Conservation (phyloP, 345 rosid genomes). For the Bruguiera parviflora region DNA sequence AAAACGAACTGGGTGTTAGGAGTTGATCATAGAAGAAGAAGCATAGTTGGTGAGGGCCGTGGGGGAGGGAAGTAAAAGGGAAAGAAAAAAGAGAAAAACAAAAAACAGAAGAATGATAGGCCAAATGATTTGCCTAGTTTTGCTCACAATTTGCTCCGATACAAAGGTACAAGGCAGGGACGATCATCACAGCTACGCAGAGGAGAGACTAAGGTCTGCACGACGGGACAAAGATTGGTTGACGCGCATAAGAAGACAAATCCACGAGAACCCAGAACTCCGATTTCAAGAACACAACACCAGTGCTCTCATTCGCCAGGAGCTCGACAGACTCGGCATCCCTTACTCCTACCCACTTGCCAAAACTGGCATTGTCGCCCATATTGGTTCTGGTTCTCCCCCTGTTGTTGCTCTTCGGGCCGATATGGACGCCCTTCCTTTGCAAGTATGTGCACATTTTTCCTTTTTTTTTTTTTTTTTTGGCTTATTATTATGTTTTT, state of each 20-base stretch:
- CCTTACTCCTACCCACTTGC: slow-evolving; percentile 63
- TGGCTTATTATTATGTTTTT: neutral
- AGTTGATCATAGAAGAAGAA: too few relatives aligned
- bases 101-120: too few relatives aligned
- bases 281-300: slow-evolving; percentile 65
- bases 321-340: slow-evolving; percentile 59
- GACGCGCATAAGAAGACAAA: slow-evolving; percentile 53
- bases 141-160: neutral
- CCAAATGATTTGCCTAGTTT: neutral
- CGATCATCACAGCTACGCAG: slow-evolving; percentile 24
- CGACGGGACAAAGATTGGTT: slow-evolving; percentile 55
- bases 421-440: slow-evolving; percentile 80
- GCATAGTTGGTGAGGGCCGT: too few relatives aligned
- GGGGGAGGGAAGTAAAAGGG: too few relatives aligned
- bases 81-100: too few relatives aligned
- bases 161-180: neutral
- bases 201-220: slow-evolving; percentile 43
- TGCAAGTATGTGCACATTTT: slow-evolving; percentile 33
- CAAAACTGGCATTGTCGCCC: slow-evolving; percentile 65
- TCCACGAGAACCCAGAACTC: slow-evolving; percentile 88
- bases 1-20: too few relatives aligned
- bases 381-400: slow-evolving; percentile 61
- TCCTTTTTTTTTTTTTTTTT: neutral
- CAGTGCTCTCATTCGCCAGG: slow-evolving; percentile 58
- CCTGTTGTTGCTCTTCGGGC: slow-evolving; percentile 85